Evolutionary conservation across 2,329 filamentous ascomycete genomes (phyloP).

Genomic region (Phyllosticta paracitricarpa): DNA sequence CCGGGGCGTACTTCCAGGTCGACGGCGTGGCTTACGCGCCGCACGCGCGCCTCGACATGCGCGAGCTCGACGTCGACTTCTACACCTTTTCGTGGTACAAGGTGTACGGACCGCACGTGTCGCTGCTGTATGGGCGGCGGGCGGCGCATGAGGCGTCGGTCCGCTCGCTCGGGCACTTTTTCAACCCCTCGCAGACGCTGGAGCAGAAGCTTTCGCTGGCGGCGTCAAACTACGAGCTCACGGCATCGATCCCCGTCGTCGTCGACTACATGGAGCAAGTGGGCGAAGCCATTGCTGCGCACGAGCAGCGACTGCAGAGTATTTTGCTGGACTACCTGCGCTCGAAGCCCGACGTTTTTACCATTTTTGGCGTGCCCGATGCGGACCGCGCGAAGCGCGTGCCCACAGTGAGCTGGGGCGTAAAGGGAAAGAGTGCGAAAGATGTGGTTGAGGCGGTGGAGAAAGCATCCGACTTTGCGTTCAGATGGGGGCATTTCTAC

Average conservation of each 20-base stretch:
- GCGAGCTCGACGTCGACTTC: slow-evolving; percentile 59
- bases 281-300: slow-evolving; percentile 45
- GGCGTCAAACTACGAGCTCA: slow-evolving; percentile 60
- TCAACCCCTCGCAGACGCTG: slow-evolving; percentile 51
- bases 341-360: slow-evolving; percentile 39
- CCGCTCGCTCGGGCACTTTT: slow-evolving; percentile 54
- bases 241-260: slow-evolving; percentile 52
- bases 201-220: slow-evolving; percentile 60
- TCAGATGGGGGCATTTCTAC: slow-evolving; percentile 62
- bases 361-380: slow-evolving; percentile 48
- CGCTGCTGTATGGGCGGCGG: slow-evolving; percentile 57
- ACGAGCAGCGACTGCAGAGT: slow-evolving; percentile 52
- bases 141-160: slow-evolving; percentile 45
- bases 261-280: slow-evolving; percentile 46
- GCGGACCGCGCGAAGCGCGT: slow-evolving; percentile 43
- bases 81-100: slow-evolving; percentile 80
- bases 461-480: slow-evolving; percentile 47
- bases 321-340: slow-evolving; percentile 51
- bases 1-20: slow-evolving; percentile 55
- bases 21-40: slow-evolving; percentile 71
- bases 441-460: slow-evolving; percentile 55
- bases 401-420: slow-evolving; percentile 57
- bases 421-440: slow-evolving; percentile 46
- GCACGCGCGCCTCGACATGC: slow-evolving; percentile 60
- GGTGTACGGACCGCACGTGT: slow-evolving; percentile 63